These are phyloP conservation scores for Neonectria hederae DNA, from an alignment of 2,329 filamentous ascomycete species.

Conservation along the genomic window DNA sequence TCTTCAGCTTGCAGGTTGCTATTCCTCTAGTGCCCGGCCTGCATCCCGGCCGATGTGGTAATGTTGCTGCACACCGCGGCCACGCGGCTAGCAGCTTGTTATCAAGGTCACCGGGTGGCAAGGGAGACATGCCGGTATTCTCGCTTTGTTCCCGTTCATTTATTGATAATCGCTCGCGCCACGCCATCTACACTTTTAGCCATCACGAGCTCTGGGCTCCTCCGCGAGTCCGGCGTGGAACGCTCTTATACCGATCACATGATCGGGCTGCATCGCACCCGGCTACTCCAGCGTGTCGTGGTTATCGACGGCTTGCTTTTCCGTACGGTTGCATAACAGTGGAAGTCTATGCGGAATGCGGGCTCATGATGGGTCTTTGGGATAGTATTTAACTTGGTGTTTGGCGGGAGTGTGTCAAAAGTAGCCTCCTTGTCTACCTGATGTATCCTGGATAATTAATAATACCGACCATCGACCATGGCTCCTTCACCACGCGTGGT, in stretches of 20 bases:
- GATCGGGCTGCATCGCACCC: background rate
- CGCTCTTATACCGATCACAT: background rate
- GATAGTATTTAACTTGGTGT: background rate
- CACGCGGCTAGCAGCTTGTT: background rate
- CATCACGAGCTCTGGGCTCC: background rate
- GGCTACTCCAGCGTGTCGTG: background rate
- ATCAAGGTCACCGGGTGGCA: background rate
- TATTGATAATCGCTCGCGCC: background rate
- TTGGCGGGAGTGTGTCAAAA: background rate
- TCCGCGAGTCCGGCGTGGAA: background rate
- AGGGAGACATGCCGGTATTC: background rate
- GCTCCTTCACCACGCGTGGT: slow-evolving; percentile 56
- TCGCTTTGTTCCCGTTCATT: background rate
- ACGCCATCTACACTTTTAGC: too few relatives aligned
- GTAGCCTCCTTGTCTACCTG: background rate
- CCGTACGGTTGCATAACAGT: background rate
- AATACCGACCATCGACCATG: slow-evolving; percentile 14
- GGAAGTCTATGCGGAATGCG: background rate
- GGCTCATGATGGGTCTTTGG: too few relatives aligned
- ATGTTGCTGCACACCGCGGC: background rate
- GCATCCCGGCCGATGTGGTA: background rate
- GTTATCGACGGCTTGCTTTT: background rate
- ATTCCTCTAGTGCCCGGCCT: background rate
- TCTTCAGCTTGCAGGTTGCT: too few relatives aligned
- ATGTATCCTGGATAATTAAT: background rate